Conservation (phyloP, 345 rosid genomes). For the Arabis hirsuta region DNA sequence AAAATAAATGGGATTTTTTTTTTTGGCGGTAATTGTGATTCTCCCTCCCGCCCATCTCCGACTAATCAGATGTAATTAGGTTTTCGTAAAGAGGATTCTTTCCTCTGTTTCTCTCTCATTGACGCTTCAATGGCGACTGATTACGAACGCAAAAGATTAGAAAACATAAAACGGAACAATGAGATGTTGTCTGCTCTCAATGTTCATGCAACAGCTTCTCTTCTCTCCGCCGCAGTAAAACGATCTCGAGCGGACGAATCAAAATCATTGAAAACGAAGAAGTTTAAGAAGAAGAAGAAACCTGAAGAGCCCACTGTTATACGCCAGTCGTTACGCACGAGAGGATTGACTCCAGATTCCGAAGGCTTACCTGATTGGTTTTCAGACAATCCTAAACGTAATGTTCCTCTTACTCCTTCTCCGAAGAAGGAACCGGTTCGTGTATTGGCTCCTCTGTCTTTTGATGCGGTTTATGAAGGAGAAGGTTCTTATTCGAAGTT, state of each 20-base stretch:
- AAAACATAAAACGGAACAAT: conserved; percentile 74
- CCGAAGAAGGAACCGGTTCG: conserved; percentile 23
- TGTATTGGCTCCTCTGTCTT: conserved; percentile 53
- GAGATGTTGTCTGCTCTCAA: conserved; percentile 82
- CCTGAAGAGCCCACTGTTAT: conserved; percentile 53
- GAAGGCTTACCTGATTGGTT: conserved; percentile 46
- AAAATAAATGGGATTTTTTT: background rate
- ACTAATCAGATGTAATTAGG: conserved; percentile 12
- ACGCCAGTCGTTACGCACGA: conserved; percentile 67
- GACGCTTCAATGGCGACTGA: conserved; percentile 67
- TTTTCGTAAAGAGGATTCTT: background rate
- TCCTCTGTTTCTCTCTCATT: background rate
- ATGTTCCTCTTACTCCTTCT: background rate
- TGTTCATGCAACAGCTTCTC: conserved; percentile 57
- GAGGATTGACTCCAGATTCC: conserved; percentile 71
- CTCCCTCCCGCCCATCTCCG: conserved; percentile 31
- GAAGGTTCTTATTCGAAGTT: conserved; percentile 42
- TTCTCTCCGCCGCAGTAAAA: conserved; percentile 59
- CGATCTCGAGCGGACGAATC: conserved; percentile 48
- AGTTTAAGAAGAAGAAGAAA: conserved; percentile 55
- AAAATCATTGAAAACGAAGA: conserved; percentile 50
- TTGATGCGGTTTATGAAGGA: conserved; percentile 55
- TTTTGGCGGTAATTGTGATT: conserved; percentile 36
- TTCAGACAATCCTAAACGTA: conserved; percentile 26
- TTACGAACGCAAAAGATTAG: conserved; percentile 77